Evolutionary conservation across 805 yeast species (phyloP), one percentile per base, ranked within the genome.

Genomic region (Scheffersomyces coipomensis): DNA sequence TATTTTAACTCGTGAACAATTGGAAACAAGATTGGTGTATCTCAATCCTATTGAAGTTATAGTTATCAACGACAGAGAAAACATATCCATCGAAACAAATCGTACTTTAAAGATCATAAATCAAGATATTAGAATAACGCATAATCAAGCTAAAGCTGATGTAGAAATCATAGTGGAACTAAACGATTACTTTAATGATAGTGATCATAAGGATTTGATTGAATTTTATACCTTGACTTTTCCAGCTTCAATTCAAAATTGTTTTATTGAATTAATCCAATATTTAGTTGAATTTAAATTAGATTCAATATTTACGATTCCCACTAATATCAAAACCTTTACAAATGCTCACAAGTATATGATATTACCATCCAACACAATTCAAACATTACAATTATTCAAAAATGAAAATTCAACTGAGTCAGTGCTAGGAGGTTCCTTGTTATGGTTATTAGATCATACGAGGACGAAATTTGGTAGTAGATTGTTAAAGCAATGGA

Each of bases 391-490:
- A 16, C 97, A 93, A 52, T 75, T 93, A 1, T 88, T 86, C 51
- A 65, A 67, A 16, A n/a, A n/a, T n/a, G n/a, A n/a, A n/a, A 87
- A 87, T 50, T 62, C 72, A 3, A 79, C 93, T 0, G 80, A 80
- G 45, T 56, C 64, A 10, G 63, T 71, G 4, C 67, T 66, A 7
- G 62, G 70, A 23, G 98, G 97, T 0, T 79, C 96, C 0, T 62
- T 91, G 11, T 56, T 86, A 12, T 87, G 95, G 89, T 66, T 88
- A 2, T 49, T 93, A 43, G 85, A 91, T 55, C 89, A 85, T 47
- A 87, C 98, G 0, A 64, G 78, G 24, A 87, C 98, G 0, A 69
- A 74, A 21, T 84, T 83, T 58, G 99, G 99, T 0, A 74, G 70
- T 33, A 62, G 96, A 38, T 50, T 78, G 42, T 57, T 93, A 11